These are phyloP conservation scores for Hamamelis virginiana DNA, from an alignment of 164 flowering plant species.

Conservation along the genomic window DNA sequence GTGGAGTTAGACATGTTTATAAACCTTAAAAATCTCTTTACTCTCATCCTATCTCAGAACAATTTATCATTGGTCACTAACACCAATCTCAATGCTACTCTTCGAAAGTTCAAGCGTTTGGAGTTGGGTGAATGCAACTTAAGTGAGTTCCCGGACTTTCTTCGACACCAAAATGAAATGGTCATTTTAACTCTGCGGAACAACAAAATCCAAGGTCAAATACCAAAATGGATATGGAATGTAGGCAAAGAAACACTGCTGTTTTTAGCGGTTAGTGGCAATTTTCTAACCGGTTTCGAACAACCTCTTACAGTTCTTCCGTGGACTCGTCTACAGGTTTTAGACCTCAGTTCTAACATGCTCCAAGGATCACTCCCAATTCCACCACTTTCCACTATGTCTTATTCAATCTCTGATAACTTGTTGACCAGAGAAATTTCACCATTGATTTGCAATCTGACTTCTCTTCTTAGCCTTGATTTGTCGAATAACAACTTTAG, in stretches of 20 bases:
- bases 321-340: not conserved
- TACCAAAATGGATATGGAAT: conserved; percentile 16
- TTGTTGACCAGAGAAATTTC: conserved; percentile 10
- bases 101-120: not conserved
- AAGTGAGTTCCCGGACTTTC: conserved; percentile 20
- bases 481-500: conserved; percentile 15
- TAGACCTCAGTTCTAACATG: conserved; percentile 4
- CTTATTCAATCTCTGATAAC: conserved; percentile 5
- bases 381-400: not conserved
- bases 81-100: not conserved
- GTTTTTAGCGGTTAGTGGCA: conserved; percentile 1
- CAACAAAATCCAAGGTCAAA: conserved; percentile 19
- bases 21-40: too few relatives aligned
- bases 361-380: conserved; percentile 16
- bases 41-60: too few relatives aligned
- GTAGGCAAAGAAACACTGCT: not conserved
- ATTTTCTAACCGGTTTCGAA: conserved; percentile 13
- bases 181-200: conserved; percentile 4
- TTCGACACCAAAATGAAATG: conserved; percentile 4
- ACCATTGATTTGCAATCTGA: conserved; percentile 12
- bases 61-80: too few relatives aligned
- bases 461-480: conserved; percentile 5
- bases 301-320: not conserved
- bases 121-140: conserved; percentile 21
- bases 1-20: too few relatives aligned